Base-by-base conservation (phyloP, 129 eudicot genomes). In the Tagetes erecta region DNA sequence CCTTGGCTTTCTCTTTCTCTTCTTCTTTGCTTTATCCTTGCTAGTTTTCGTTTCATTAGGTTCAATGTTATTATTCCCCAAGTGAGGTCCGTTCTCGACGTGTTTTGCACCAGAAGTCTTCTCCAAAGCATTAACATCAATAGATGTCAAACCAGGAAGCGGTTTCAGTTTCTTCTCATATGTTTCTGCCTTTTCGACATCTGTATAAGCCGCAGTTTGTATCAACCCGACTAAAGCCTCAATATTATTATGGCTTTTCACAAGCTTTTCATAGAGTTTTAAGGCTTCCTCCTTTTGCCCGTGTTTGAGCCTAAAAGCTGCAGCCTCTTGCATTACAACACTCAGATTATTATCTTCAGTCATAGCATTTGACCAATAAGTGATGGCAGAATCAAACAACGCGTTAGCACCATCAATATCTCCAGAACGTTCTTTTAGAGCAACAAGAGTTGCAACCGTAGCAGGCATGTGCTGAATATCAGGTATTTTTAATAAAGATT, bases 401-500 rank as follows among this genome's bases (percentile, higher is more conserved):
- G 85, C 69, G 76, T 64, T 77, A 8, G 98, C 98, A 33, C 98
- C 97, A 30, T 90, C 91, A 27, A 88, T 80, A 71, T 93, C 98
- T 52, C 96, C 96, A 14, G 86, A 82, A 35, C 98, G 96, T 76
- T 90, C 97, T 78, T 86, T 90, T 37, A 90, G 88, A 39, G 98
- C 78, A 27, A 93, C 93, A 20, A 90, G 69, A 78, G 96, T 93
- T 53, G 98, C 97, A 63, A 90, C 91, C n/a, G 98, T 88, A 42
- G 94, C 97, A 4, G 98, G 98, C 92, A 80, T 88, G 86, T 93
- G 92, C 60, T 90, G 98, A 66, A 93, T 93, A 74, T 93, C 97
- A 5, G 89, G 81, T 40, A 93, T 85, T 65, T 86, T 90, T 44
- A 74, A 57, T 44, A 93, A 76, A 63, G 98, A 93, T 31, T 85